phyloP scores from a whole-genome alignment of 2,329 filamentous ascomycete genomes.

The Chaetoscypha palmicola region DNA sequence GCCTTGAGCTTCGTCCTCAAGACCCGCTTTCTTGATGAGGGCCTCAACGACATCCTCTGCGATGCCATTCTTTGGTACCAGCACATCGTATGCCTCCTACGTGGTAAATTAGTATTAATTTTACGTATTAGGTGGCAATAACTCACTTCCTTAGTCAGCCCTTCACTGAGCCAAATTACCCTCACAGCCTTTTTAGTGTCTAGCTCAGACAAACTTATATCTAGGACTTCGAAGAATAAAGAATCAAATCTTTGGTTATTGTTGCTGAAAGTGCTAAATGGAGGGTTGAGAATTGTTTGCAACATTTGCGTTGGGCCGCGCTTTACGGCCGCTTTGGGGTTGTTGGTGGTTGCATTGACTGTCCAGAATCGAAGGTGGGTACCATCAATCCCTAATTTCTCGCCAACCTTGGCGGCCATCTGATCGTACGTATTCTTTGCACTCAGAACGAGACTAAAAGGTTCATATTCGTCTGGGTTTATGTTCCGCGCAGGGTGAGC shows the following conservation, averaged over 20 bases:
- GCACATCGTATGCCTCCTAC: conserved; percentile 70
- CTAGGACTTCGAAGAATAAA: conserved; percentile 86
- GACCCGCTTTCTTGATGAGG: conserved; percentile 71
- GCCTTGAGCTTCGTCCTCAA: conserved; percentile 65
- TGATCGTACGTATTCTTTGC: conserved; percentile 87
- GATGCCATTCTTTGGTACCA: conserved; percentile 80
- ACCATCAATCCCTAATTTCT: conserved; percentile 66
- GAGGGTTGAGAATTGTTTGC: conserved; percentile 68
- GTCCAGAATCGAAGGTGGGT: conserved; percentile 91
- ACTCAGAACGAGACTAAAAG: conserved; percentile 72
- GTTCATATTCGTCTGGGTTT: conserved; percentile 46
- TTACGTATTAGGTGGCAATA: background rate
- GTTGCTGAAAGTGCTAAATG: conserved; percentile 64
- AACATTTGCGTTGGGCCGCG: conserved; percentile 62
- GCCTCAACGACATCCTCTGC: conserved; percentile 71
- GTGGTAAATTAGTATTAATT: conserved; percentile 22
- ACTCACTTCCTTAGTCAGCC: conserved; percentile 79
- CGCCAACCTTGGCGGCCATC: conserved; percentile 74
- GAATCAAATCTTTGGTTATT: conserved; percentile 66
- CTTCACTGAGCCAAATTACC: conserved; percentile 79
- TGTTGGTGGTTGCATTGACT: conserved; percentile 67
- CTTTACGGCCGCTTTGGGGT: conserved; percentile 72
- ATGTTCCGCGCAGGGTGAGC: conserved; percentile 54
- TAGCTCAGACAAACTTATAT: conserved; percentile 87
- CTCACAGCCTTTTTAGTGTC: conserved; percentile 88